A percentile compares a stretch with the other conserved stretches of the same genome.
Conservation (phyloP, 129 eudicot species). For the sunflower (Helianthus annuus) region HanXRQr2.0-SUNRISE NC_035435.2:164929724-164930223, state of each 20-base stretch:
- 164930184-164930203: conserved; percentile 97
- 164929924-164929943: conserved; percentile 29
- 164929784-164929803: conserved; percentile 2
- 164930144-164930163: conserved; percentile 71
- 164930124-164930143: conserved; percentile 73
- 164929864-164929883: conserved; percentile 22
- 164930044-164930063: conserved; percentile 68
- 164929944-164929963: conserved; percentile 22
- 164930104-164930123: conserved; percentile 86
- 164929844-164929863: conserved; percentile 9
- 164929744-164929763: neutral
- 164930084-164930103: conserved; percentile 90
- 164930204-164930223: conserved; percentile 91
- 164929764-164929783: conserved; percentile 3
- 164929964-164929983: conserved; percentile 21
- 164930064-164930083: conserved; percentile 86
- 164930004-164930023: conserved; percentile 44
- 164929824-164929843: neutral
- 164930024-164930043: conserved; percentile 74
- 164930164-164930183: conserved; percentile 70
- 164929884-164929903: conserved; percentile 31
- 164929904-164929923: conserved; percentile 21
- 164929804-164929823: neutral
- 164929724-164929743: neutral
- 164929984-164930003: neutral